Evolutionary conservation across 2,329 filamentous ascomycete species (phyloP).

Genomic region (Epichloe hybrida): DNA sequence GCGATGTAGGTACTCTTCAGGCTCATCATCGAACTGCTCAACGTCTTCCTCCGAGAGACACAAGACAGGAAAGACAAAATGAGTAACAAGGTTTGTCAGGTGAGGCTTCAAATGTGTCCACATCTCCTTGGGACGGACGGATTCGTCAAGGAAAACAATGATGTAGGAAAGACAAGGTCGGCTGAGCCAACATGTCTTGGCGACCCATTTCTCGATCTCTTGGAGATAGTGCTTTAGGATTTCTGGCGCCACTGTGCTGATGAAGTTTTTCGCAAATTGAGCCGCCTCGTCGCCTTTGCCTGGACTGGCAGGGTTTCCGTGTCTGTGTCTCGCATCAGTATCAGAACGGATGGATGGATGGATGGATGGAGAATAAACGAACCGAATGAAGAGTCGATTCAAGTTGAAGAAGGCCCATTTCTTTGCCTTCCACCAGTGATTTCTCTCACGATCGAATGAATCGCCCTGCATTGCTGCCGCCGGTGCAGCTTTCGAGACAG

Average conservation of each 20-base stretch:
- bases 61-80: constrained; percentile 89
- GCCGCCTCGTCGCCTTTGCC: constrained; percentile 64
- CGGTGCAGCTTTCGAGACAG: constrained; percentile 75
- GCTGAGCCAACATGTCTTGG: constrained; percentile 88
- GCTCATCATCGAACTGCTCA: constrained; percentile 86
- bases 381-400: constrained; percentile 90
- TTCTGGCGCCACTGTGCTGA: constrained; percentile 81
- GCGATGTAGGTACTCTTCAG: constrained; percentile 90
- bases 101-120: constrained; percentile 91
- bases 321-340: constrained; percentile 36
- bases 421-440: constrained; percentile 99
- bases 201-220: constrained; percentile 96
- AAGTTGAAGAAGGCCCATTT: constrained; percentile 99
- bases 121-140: constrained; percentile 92
- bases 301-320: constrained; percentile 72
- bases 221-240: constrained; percentile 89
- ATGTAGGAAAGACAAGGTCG: constrained; percentile 88
- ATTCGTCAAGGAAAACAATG: constrained; percentile 90
- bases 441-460: constrained; percentile 72
- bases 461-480: constrained; percentile 72
- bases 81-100: constrained; percentile 81
- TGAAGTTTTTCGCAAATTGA: constrained; percentile 81
- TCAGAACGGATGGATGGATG: neutral
- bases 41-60: constrained; percentile 88
- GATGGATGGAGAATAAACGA: constrained; percentile 14